Evolutionary conservation across 2,329 filamentous ascomycete species (phyloP).

Genomic region (Didymella lethalis): DNA sequence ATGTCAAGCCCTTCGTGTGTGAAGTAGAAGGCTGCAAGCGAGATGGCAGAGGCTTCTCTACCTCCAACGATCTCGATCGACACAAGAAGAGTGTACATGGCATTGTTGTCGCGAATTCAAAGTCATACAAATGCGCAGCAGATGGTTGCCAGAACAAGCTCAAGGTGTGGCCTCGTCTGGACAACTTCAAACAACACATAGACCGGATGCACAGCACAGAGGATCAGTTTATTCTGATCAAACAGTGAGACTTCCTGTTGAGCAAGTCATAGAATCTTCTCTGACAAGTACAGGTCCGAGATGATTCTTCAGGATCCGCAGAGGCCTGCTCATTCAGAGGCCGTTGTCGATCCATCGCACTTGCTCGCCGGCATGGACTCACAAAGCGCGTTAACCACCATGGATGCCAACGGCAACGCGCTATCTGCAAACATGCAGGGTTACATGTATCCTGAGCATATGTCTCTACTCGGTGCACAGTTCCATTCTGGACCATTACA

Average conservation of each 20-base stretch:
- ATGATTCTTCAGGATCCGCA: slow-evolving; percentile 14
- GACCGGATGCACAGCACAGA: slow-evolving; percentile 68
- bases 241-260: slow-evolving; percentile 49
- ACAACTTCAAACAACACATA: slow-evolving; percentile 88
- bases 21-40: slow-evolving; percentile 64
- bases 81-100: slow-evolving; percentile 78
- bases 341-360: neutral
- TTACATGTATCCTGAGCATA: neutral
- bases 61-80: slow-evolving; percentile 80
- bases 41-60: slow-evolving; percentile 72
- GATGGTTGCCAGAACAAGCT: slow-evolving; percentile 64
- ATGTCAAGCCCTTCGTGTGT: slow-evolving; percentile 74
- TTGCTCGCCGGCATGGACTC: slow-evolving; percentile 40
- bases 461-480: neutral
- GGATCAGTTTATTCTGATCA: slow-evolving; percentile 56
- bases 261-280: too few relatives aligned
- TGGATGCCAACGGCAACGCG: neutral
- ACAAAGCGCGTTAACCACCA: neutral
- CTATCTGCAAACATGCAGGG: neutral
- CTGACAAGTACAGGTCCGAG: slow-evolving; percentile 40
- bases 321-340: too few relatives aligned
- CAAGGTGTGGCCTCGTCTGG: slow-evolving; percentile 80
- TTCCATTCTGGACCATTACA: neutral
- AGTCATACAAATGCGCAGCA: slow-evolving; percentile 66
- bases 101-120: slow-evolving; percentile 53